These are phyloP conservation scores for Planoprotostelium fungivorum DNA, from an alignment of 78 protist genomes.

Conservation along the genomic window DNA sequence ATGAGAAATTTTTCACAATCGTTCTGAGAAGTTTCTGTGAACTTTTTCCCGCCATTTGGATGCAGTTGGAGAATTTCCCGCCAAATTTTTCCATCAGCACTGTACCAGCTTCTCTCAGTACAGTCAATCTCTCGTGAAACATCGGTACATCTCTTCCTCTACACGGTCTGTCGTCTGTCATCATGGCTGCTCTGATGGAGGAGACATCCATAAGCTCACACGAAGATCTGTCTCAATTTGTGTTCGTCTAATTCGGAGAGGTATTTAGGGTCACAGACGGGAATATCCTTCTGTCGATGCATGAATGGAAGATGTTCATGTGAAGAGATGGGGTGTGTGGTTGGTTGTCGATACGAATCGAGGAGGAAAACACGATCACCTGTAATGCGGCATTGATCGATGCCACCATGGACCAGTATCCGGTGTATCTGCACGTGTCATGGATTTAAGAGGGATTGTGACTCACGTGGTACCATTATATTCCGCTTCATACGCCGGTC, in stretches of 20 bases:
- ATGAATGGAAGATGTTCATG: constrained; percentile 36
- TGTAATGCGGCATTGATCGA: not conserved
- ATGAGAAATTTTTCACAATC: not conserved
- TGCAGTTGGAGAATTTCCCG: constrained; percentile 40
- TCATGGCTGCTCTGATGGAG: constrained; percentile 13
- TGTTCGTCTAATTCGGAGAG: not conserved
- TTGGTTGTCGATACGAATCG: not conserved
- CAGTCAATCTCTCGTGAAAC: constrained; percentile 26
- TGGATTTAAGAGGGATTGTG: not conserved
- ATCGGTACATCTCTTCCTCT: constrained; percentile 34
- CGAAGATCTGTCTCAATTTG: not conserved
- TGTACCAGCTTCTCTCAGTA: constrained; percentile 37
- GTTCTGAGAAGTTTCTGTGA: not conserved
- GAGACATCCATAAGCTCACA: constrained; percentile 21
- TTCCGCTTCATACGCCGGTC: not conserved
- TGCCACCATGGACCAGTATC: not conserved
- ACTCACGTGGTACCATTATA: not conserved
- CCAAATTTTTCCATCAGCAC: constrained; percentile 11
- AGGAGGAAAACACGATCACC: not conserved
- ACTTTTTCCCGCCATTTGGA: constrained; percentile 11
- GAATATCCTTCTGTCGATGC: constrained; percentile 12
- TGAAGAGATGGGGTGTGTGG: too few relatives aligned
- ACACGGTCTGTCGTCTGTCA: constrained; percentile 11
- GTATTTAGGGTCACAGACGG: constrained; percentile 13
- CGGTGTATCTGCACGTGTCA: not conserved